Conservation (phyloP, 371 early-diverging fungal species). For the Mucor saturninus region DNA sequence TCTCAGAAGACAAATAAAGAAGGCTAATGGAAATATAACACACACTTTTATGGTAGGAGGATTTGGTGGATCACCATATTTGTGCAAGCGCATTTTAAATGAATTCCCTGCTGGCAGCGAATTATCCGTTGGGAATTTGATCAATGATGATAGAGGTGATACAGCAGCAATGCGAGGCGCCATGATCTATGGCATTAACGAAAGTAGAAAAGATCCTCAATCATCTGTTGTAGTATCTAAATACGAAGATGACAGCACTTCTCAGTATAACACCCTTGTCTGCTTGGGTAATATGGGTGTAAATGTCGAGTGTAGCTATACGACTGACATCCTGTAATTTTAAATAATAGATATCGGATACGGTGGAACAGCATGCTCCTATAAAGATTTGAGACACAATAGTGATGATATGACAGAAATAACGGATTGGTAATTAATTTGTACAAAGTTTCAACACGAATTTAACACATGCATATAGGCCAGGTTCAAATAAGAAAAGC, state of each 20-base stretch:
- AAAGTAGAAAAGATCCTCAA: slow-evolving; percentile 9
- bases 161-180: slow-evolving; percentile 19
- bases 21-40: neutral
- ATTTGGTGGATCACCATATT: slow-evolving; percentile 22
- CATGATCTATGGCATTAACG: slow-evolving; percentile 9
- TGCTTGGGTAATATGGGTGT: slow-evolving; percentile 4
- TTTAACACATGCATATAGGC: neutral
- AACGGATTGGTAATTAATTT: neutral
- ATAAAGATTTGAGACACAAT: neutral
- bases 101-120: neutral
- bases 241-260: neutral
- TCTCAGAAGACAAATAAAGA: slow-evolving; percentile 14
- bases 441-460: too few relatives aligned
- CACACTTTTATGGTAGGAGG: slow-evolving; percentile 22
- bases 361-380: slow-evolving; percentile 7
- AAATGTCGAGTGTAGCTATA: too few relatives aligned
- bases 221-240: slow-evolving; percentile 2
- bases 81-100: neutral
- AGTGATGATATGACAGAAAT: neutral
- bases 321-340: too few relatives aligned
- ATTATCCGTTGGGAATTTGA: too few relatives aligned
- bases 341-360: slow-evolving; percentile 13
- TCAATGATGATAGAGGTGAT: neutral
- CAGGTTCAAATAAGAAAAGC: neutral
- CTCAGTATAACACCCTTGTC: neutral